Evolutionary conservation across 192 early-diverging fungal species (phyloP).

Genomic region (Podila clonocystis): DNA sequence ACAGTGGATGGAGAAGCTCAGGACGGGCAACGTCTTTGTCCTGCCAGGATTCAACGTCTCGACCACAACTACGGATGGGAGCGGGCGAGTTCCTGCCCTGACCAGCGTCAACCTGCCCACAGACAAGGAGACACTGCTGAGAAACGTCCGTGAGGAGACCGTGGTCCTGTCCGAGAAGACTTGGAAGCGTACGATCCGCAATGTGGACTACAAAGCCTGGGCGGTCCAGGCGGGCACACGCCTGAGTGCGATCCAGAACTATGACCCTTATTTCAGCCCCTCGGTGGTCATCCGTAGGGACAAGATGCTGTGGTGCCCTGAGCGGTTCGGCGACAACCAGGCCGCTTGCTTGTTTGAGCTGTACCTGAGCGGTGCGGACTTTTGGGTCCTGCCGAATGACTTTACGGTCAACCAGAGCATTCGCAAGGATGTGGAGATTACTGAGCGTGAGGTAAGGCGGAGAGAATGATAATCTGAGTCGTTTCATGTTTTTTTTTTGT

Average conservation of each 20-base stretch:
- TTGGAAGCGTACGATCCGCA: constrained; percentile 62
- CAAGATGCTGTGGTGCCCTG: constrained; percentile 64
- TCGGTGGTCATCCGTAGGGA: constrained; percentile 61
- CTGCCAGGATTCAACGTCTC: constrained; percentile 62
- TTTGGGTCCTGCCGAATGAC: constrained; percentile 64
- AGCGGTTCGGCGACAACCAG: constrained; percentile 65
- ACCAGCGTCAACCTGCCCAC: constrained; percentile 27
- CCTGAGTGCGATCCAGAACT: constrained; percentile 59
- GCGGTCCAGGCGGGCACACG: constrained; percentile 26
- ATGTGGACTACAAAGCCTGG: constrained; percentile 60
- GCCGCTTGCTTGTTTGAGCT: constrained; percentile 62
- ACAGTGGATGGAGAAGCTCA: constrained; percentile 52
- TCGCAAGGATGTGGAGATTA: constrained; percentile 20
- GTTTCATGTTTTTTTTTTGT: not conserved
- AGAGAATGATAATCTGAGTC: not conserved
- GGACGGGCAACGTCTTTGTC: constrained; percentile 59
- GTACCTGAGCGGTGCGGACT: constrained; percentile 62
- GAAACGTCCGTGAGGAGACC: constrained; percentile 29
- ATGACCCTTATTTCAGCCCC: constrained; percentile 68
- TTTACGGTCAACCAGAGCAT: constrained; percentile 53
- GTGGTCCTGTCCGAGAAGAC: constrained; percentile 60
- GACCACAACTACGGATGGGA: not conserved
- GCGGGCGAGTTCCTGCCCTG: constrained; percentile 28
- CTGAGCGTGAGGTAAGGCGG: constrained; percentile 55
- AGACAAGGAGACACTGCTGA: constrained; percentile 48